Base-by-base conservation (phyloP, 257 asterid species). In the Salvia rosmarinus region DNA sequence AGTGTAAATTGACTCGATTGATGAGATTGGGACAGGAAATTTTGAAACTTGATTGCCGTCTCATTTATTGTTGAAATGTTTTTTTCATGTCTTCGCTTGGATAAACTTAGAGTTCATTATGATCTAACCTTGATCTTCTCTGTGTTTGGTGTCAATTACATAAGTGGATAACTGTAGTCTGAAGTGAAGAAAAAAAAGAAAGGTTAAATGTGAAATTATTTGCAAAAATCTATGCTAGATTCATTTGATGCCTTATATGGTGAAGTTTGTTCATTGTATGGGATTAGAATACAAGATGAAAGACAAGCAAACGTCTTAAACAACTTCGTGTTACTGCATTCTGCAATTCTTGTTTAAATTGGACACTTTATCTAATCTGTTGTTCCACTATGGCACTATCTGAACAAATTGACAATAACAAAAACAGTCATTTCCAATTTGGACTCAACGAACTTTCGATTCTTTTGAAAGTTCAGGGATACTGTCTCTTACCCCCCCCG, bases 31-130 rank as follows among this genome's bases (percentile, higher is more conserved):
- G 56, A 12, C 14, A 13, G 8, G 30, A 17, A 14, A 34, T 64
- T 64, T 37, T 30, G 67, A 12, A 77, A 44, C 42, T 17, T 71
- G 61, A 57, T 28, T 66, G n/a, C n/a, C n/a, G n/a, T n/a, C n/a
- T n/a, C n/a, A n/a, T 43, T 37, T 3, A 13, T 34, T 50, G 63
- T 68, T 12, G 11, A 68, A 16, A 40, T 14, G 14, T n/a, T n/a
- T n/a, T 3, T 34, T 43, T 16, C 6, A 43, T 72, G 20, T 23
- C 17, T 11, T 28, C 20, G 28, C 14, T 34, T 20, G 60, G 1
- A 52, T 20, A 0, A 52, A 52, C 34, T 51, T 19, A 14, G 14
- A 12, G 59, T n/a, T n/a, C n/a, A n/a, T n/a, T n/a, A n/a, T n/a
- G n/a, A n/a, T n/a, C n/a, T n/a, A n/a, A n/a, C n/a, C n/a, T n/a